phyloP scores from a whole-genome alignment of 169 alveolate genomes.

The Cryptosporidium parvum region DNA sequence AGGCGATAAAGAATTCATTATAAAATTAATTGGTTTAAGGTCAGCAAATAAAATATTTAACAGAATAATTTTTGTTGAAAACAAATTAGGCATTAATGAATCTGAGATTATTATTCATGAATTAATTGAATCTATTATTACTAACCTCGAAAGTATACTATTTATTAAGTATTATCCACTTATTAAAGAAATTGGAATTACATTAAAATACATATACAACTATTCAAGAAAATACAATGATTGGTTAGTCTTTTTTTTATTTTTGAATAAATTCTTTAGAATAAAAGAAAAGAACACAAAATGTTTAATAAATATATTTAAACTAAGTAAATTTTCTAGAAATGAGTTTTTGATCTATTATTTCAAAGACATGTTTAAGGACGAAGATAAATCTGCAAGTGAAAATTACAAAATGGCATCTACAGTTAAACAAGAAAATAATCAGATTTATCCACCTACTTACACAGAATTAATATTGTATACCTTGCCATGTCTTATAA shows the following conservation, averaged over 20 bases:
- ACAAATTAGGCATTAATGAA: not conserved
- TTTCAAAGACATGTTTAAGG: not conserved
- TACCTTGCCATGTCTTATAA: not conserved
- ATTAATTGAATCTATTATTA: not conserved
- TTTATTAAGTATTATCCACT: constrained; percentile 20
- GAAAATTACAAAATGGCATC: not conserved
- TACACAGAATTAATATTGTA: not conserved
- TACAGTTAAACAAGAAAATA: not conserved
- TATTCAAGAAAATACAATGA: constrained; percentile 26
- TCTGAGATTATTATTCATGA: constrained; percentile 25
- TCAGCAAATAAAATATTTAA: constrained; percentile 21
- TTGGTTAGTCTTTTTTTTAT: constrained; percentile 22
- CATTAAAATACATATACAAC: not conserved
- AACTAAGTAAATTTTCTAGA: not conserved
- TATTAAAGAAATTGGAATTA: not conserved
- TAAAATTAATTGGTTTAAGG: constrained; percentile 3
- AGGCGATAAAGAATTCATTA: constrained; percentile 21
- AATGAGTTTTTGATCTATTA: not conserved
- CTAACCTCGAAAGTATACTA: not conserved
- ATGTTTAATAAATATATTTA: not conserved
- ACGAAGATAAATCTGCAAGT: not conserved
- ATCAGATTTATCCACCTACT: not conserved
- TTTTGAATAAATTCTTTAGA: not conserved
- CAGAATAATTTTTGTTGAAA: not conserved
- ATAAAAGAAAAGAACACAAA: not conserved